Conservation (phyloP, 2,329 filamentous ascomycete genomes). For the Huntiella moniliformis region DNA sequence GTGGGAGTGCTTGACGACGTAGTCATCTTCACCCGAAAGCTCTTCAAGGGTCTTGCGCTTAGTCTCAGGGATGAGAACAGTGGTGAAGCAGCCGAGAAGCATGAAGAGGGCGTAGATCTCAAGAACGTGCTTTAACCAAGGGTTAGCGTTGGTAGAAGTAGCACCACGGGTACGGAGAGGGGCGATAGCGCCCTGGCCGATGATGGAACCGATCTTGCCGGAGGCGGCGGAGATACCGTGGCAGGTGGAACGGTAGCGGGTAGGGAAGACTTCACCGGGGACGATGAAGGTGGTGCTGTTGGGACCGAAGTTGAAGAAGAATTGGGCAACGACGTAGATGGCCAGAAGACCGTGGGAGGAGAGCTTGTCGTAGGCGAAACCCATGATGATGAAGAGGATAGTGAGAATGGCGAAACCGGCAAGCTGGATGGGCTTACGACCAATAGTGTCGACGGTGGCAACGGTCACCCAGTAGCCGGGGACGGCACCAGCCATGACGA, state of each 20-base stretch:
- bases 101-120: conserved; percentile 62
- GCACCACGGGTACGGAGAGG: conserved; percentile 30
- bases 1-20: conserved; percentile 6
- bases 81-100: conserved; percentile 51
- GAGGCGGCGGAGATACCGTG: conserved; percentile 38
- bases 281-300: conserved; percentile 40
- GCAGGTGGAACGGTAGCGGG: conserved; percentile 36
- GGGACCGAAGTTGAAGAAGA: conserved; percentile 40
- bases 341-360: conserved; percentile 33
- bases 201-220: conserved; percentile 28
- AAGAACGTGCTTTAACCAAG: conserved; percentile 63
- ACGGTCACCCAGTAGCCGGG: conserved; percentile 73
- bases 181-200: conserved; percentile 34
- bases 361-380: conserved; percentile 21
- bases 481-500: conserved; percentile 60
- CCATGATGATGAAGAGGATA: conserved; percentile 33
- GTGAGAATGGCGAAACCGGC: conserved; percentile 43
- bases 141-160: conserved; percentile 22
- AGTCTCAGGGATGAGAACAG: conserved; percentile 53
- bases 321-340: conserved; percentile 23
- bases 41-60: conserved; percentile 34
- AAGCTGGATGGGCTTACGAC: conserved; percentile 60
- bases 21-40: conserved; percentile 8
- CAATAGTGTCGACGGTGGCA: conserved; percentile 51
- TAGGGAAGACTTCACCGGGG: conserved; percentile 37